Evolutionary conservation across 2,329 filamentous ascomycete species (phyloP), one percentile per base, ranked within the genome.

Genomic region (Teratosphaeria nubilosa): DNA sequence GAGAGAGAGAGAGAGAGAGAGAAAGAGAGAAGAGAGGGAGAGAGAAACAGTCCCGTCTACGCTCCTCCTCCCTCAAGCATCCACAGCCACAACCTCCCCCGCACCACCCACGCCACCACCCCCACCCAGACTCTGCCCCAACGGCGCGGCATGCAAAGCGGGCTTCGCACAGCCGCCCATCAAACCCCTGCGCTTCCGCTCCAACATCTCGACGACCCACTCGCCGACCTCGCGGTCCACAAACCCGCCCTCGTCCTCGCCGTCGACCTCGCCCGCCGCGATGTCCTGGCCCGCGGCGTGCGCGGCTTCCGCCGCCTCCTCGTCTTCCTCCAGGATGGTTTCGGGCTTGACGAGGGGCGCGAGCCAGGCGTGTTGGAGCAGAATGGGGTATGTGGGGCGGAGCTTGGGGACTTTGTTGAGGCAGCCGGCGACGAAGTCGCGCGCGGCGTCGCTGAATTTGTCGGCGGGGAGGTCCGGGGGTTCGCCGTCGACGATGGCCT

Each of bases 401-500:
- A 95, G 83, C 65, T 89, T 88, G 9, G 94, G 90, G 24, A 90
- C 87, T 74, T 99, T 99, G 78, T 96, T 91, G 53, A 99, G 80
- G 72, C 94, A 97, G 51, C 86, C 86, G 45, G 82, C 81, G 25
- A 99, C 92, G 75, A 99, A 99, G 66, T 92, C 87, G 58, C 86
- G 86, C 1, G 92, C 90, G 5, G 83, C 80, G 58, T 87, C 82
- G 0, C 91, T 94, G 72, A 88, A 99, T 27, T 83, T 85, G 58
- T 88, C 83, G 5, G 80, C 78, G 0, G 94, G 94, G 32, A 99
- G 83, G 68, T 88, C 86, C 11, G 94, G 94, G 14, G 94, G 90
- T n/a, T 96, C 91, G 55, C 94, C 94, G 71, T 97, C 90, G 37
- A 99, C 94, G 70, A 99, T 99, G 58, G 94, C 94, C 94, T 99